Evolutionary conservation across 805 yeast genomes (phyloP).

Genomic region (Ogataea chonburiensis): DNA sequence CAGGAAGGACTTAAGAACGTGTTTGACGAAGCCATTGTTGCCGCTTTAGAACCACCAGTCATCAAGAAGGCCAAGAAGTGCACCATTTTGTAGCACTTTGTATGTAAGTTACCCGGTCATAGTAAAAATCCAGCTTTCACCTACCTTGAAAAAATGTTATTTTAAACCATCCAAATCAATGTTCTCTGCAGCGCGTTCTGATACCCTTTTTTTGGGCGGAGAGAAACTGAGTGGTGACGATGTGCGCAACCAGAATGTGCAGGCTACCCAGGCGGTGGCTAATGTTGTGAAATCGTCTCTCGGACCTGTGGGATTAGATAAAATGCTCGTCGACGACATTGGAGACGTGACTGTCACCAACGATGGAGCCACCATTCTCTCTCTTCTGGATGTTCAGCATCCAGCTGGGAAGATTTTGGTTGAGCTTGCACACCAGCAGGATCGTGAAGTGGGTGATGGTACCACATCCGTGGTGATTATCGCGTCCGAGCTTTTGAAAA

Average conservation of each 20-base stretch:
- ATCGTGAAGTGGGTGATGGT: slow-evolving; percentile 97
- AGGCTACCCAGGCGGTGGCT: slow-evolving; percentile 87
- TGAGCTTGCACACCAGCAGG: slow-evolving; percentile 98
- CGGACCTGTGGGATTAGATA: slow-evolving; percentile 98
- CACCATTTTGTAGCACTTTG: slow-evolving; percentile 59
- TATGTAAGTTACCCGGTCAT: slow-evolving; percentile 12
- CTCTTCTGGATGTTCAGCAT: slow-evolving; percentile 91
- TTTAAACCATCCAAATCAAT: slow-evolving; percentile 29
- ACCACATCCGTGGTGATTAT: slow-evolving; percentile 96
- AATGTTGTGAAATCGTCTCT: slow-evolving; percentile 86
- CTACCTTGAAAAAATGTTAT: slow-evolving; percentile 4
- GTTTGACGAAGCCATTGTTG: slow-evolving; percentile 98
- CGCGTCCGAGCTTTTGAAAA: slow-evolving; percentile 86
- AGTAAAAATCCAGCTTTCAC: slow-evolving; percentile 2
- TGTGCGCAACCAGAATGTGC: slow-evolving; percentile 90
- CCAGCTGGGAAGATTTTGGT: slow-evolving; percentile 98
- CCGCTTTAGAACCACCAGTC: slow-evolving; percentile 96
- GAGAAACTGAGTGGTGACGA: slow-evolving; percentile 96
- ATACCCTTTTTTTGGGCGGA: slow-evolving; percentile 92
- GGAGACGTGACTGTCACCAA: slow-evolving; percentile 98
- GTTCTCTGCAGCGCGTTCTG: slow-evolving; percentile 82
- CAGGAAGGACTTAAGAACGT: slow-evolving; percentile 96
- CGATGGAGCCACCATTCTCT: slow-evolving; percentile 96
- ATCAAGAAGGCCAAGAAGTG: slow-evolving; percentile 80
- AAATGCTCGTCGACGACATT: slow-evolving; percentile 97